Conservation (phyloP, 257 asterid genomes). For the Nicotiana undulata region DNA sequence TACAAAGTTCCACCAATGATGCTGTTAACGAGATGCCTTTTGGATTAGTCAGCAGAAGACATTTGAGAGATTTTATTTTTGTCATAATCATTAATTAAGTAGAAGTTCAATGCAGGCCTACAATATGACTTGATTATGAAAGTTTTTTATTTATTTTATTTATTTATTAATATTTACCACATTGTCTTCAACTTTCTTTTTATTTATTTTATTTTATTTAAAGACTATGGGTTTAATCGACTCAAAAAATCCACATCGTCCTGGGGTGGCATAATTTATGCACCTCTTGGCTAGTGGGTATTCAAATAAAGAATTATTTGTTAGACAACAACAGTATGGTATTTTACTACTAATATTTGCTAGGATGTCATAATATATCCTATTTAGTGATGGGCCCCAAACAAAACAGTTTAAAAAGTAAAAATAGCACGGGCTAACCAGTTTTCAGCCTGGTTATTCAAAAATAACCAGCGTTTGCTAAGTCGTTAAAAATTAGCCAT, state of each 20-base stretch:
- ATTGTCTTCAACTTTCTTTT: background rate
- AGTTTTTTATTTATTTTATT: background rate
- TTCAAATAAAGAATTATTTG: background rate
- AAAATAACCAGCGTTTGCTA: too few species aligned
- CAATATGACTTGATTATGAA: background rate
- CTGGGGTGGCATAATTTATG: background rate
- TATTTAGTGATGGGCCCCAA: background rate
- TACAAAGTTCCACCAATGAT: background rate
- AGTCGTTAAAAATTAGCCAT: too few species aligned
- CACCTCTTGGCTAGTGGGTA: constrained; percentile 3
- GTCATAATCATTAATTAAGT: background rate
- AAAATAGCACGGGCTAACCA: too few species aligned
- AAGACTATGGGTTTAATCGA: background rate
- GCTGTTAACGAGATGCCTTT: background rate
- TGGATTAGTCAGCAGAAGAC: background rate
- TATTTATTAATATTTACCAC: background rate
- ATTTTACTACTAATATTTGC: background rate
- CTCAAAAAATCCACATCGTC: background rate
- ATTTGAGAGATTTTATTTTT: background rate
- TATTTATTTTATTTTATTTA: background rate
- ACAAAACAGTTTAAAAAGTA: background rate
- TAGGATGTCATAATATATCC: background rate
- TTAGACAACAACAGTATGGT: background rate
- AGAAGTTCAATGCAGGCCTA: background rate
- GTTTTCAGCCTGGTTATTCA: too few species aligned